phyloP scores from a whole-genome alignment of 2,329 filamentous ascomycete species.

The Sclerotinia trifoliorum region DNA sequence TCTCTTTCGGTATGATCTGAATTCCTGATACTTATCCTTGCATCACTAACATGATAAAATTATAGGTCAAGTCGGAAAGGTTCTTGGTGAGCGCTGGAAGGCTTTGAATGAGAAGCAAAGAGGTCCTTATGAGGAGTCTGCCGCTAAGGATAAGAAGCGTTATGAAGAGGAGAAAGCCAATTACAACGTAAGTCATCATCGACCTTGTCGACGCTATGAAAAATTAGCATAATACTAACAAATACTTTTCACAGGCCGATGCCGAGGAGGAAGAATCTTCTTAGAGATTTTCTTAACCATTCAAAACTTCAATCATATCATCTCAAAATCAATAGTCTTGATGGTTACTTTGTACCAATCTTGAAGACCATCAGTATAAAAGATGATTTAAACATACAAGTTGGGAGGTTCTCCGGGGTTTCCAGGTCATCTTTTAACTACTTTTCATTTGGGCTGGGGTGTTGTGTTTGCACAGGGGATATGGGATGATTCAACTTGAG shows the following conservation, averaged over 20 bases:
- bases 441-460: slow-evolving; percentile 37
- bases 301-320: slow-evolving; percentile 26
- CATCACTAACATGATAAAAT: slow-evolving; percentile 25
- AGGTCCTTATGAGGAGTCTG: slow-evolving; percentile 93
- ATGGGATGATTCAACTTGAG: slow-evolving; percentile 29
- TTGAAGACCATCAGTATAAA: slow-evolving; percentile 16
- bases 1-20: slow-evolving; percentile 77
- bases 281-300: slow-evolving; percentile 31
- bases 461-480: slow-evolving; percentile 33
- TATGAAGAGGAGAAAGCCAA: slow-evolving; percentile 97
- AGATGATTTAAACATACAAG: slow-evolving; percentile 21
- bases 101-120: slow-evolving; percentile 90
- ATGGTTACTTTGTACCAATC: slow-evolving; percentile 14
- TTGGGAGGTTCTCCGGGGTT: slow-evolving; percentile 24
- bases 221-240: slow-evolving; percentile 37
- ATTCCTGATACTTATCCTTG: not conserved
- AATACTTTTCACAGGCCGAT: slow-evolving; percentile 48
- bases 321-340: slow-evolving; percentile 27
- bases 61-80: slow-evolving; percentile 90
- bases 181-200: slow-evolving; percentile 69
- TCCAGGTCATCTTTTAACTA: slow-evolving; percentile 28
- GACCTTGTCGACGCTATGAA: slow-evolving; percentile 29
- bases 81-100: slow-evolving; percentile 99
- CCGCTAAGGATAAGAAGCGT: slow-evolving; percentile 95
- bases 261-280: slow-evolving; percentile 55